A percentile compares a stretch with the other conserved stretches of the same genome.
Evolutionary conservation across 83 land plant genomes (phyloP).

Genomic region (Picea engelmannii): DNA sequence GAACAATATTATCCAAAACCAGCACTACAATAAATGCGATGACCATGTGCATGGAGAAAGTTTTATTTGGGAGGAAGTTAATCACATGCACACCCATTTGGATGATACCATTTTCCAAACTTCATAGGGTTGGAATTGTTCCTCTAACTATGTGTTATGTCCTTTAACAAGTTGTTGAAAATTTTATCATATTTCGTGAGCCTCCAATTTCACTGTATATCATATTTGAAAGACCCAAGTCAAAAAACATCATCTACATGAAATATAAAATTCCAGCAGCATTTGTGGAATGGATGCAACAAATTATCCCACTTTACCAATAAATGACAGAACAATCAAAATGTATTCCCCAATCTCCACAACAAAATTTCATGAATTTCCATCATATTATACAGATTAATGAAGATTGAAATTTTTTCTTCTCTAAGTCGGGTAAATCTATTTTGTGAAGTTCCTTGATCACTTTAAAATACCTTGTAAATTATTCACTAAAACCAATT

Average conservation of each 20-base stretch:
- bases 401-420: no score
- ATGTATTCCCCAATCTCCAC: slow-evolving; percentile 20
- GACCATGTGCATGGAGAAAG: no score
- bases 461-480: no score
- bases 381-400: no score
- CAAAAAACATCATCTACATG: slow-evolving; percentile 36
- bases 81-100: slow-evolving; percentile 24
- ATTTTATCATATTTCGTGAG: slow-evolving; percentile 36
- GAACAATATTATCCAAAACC: no score
- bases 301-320: slow-evolving; percentile 59
- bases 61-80: no score
- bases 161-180: slow-evolving; percentile 39
- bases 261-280: slow-evolving; percentile 30
- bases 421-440: no score
- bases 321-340: slow-evolving; percentile 63
- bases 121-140: slow-evolving; percentile 50
- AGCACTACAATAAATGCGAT: no score
- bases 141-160: slow-evolving; percentile 27
- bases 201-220: slow-evolving; percentile 39
- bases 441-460: no score
- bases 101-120: slow-evolving; percentile 82
- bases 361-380: no score
- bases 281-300: slow-evolving; percentile 38
- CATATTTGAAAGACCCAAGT: slow-evolving; percentile 34
- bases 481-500: no score